These are phyloP conservation scores for Ogataea haglerorum DNA, from an alignment of 805 yeast genomes.

Conservation along the genomic window DNA sequence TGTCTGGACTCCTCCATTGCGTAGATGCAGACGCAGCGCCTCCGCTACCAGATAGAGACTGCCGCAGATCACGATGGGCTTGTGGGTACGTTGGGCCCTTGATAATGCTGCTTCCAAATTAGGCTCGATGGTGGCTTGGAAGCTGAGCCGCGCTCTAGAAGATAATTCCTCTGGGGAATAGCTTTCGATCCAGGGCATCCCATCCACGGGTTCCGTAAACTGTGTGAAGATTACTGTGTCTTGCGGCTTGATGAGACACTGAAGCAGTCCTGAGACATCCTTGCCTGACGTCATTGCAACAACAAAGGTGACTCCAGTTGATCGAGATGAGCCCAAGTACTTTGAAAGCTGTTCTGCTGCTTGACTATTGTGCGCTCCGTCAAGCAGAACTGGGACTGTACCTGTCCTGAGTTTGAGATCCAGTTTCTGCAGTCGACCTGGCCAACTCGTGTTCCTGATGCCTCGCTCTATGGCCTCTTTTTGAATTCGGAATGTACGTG, in stretches of 20 bases:
- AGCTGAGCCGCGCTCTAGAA: conserved; percentile 19
- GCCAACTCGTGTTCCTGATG: conserved; percentile 63
- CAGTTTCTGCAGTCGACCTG: conserved; percentile 73
- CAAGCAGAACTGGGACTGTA: conserved; percentile 49
- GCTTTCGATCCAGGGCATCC: conserved; percentile 91
- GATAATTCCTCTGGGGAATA: conserved; percentile 35
- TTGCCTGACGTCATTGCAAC: conserved; percentile 79
- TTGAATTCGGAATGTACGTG: conserved; percentile 22
- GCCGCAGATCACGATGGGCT: conserved; percentile 56
- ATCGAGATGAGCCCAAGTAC: conserved; percentile 37
- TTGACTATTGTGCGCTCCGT: conserved; percentile 90
- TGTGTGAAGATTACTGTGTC: conserved; percentile 62
- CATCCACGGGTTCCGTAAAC: conserved; percentile 64
- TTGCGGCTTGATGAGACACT: conserved; percentile 40
- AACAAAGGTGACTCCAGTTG: conserved; percentile 45
- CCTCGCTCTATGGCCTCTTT: conserved; percentile 44
- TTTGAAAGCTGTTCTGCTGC: conserved; percentile 73
- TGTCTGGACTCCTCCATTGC: background rate
- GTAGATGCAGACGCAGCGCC: conserved; percentile 36
- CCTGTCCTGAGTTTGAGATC: conserved; percentile 27
- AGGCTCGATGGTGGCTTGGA: conserved; percentile 26
- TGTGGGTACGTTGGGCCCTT: conserved; percentile 17
- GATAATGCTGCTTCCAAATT: conserved; percentile 29
- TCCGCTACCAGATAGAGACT: conserved; percentile 67
- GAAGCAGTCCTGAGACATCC: conserved; percentile 47